Conservation (phyloP, 768 basidiomycete genomes). For the Pulveroboletus sp. region DNA sequence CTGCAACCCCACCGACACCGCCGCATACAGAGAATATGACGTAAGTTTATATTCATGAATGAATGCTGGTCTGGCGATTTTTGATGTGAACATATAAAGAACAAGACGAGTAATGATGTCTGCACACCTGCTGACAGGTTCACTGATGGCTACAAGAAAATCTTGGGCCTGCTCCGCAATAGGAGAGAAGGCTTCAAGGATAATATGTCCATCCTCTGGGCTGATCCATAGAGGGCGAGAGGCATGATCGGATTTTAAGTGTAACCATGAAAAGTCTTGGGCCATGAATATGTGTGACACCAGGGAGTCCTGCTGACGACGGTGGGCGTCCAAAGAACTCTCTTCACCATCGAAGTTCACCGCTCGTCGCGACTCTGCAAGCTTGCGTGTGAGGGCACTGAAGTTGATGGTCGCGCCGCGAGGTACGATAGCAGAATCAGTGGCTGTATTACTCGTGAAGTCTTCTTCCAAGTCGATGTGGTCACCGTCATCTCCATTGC, state of each 20-base stretch:
- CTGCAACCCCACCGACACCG: conserved; percentile 95
- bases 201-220: conserved; percentile 87
- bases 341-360: conserved; percentile 37
- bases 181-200: conserved; percentile 95
- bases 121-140: conserved; percentile 95
- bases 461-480: conserved; percentile 58
- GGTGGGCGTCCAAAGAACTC: conserved; percentile 57
- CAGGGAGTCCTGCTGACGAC: conserved; percentile 67
- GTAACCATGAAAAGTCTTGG: conserved; percentile 82
- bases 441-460: conserved; percentile 33
- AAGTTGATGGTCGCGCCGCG: conserved; percentile 81
- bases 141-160: conserved; percentile 95
- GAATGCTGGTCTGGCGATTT: conserved; percentile 73
- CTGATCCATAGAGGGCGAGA: conserved; percentile 96
- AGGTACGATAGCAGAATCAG: conserved; percentile 48
- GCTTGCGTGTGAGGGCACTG: conserved; percentile 74
- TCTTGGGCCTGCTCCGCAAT: conserved; percentile 98
- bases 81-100: conserved; percentile 22
- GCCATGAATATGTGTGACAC: conserved; percentile 81
- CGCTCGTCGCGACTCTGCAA: conserved; percentile 56
- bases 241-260: conserved; percentile 85
- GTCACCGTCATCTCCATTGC: conserved; percentile 48
- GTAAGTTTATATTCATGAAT: conserved; percentile 99
- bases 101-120: conserved; percentile 18
- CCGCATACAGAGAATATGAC: conserved; percentile 95